Evolutionary conservation across 192 early-diverging fungal genomes (phyloP), one percentile per base, ranked within the genome.

Genomic region (Coemansia sp.): DNA sequence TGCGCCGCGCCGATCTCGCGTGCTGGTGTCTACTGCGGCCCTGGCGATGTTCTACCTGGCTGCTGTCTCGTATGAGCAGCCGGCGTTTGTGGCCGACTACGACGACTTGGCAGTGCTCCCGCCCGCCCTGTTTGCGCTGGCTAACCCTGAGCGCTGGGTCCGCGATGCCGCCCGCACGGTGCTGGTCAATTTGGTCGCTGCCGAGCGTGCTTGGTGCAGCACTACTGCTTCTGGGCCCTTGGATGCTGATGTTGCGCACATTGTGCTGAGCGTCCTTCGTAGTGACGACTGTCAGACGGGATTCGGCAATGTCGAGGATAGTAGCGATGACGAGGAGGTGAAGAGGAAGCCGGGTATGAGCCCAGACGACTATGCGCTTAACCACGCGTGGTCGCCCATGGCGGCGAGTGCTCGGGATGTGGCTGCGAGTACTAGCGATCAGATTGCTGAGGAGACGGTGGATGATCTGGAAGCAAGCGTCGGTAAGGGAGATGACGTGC

Each of bases 121-220:
- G 27, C 62, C 76, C 3, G 74, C 71, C 6, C 11, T 84, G 24
- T 76, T 84, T 55, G 41, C 70, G 39, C 65, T 84, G 43, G 81
- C 81, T 13, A 68, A 76, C 62, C 77, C 81, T 3, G 74, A 84
- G 62, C 62, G 63, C 27, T 79, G 74, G 74, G 74, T 76, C 7
- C 73, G 81, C n/a, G 77, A 79, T 29, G 70, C 81, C 1, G 81
- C 81, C 3, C 72, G 81, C 22, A 79, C 77, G 0, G 67, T 84
- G 38, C 57, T 84, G 13, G 76, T 76, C 33, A 84, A 79, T 16
- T 53, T 84, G 24, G 81, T 79, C 0, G 73, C 73, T 5, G 67
- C 68, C 9, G 76, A 84, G 52, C 75, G 76, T 20, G 63, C 66
- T 0, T 65, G 41, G 13, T 78, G 75, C 50, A 65, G 53, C 4